A percentile compares a stretch with the other conserved stretches of the same genome.
Evolutionary conservation across 169 alveolate species (phyloP).

Genomic region (Neospora caninum): DNA sequence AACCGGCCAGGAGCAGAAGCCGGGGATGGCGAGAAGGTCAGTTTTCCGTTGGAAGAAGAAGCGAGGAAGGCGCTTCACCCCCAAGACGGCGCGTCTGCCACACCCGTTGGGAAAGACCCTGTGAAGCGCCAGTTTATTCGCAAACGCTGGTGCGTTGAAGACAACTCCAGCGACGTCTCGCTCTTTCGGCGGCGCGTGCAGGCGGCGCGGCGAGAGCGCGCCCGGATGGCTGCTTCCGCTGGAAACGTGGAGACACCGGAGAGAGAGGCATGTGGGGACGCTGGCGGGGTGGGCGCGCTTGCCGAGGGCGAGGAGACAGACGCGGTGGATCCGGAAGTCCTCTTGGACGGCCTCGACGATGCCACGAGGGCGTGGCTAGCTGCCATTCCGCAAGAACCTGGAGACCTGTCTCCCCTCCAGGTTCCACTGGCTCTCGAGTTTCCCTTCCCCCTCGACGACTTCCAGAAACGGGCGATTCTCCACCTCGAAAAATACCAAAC

Average conservation of each 20-base stretch:
- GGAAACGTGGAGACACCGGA: background rate
- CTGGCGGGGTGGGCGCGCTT: background rate
- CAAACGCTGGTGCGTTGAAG: conserved; percentile 6
- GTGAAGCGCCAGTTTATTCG: background rate
- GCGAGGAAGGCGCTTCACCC: too few relatives aligned
- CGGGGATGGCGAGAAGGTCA: too few relatives aligned
- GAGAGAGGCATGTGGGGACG: background rate
- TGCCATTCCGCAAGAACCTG: conserved; percentile 13
- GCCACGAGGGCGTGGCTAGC: conserved; percentile 5
- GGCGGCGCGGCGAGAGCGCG: background rate
- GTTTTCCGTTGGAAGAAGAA: too few relatives aligned
- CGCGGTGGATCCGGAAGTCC: background rate
- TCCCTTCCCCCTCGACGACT: conserved; percentile 95
- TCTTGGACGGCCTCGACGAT: background rate
- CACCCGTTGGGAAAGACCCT: background rate
- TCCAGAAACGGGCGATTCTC: conserved; percentile 95
- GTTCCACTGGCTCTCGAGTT: conserved; percentile 82
- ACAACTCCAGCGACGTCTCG: background rate
- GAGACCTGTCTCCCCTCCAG: conserved; percentile 20
- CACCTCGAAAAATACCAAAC: conserved; percentile 91
- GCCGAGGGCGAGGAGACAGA: background rate
- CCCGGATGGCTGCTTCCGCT: background rate
- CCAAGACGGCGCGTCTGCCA: background rate
- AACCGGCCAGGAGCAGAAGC: too few relatives aligned
- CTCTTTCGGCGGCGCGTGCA: background rate